Evolutionary conservation across 306 rosid species (phyloP), one percentile per base, ranked within the genome.

Genomic region (Castanopsis chinensis): DNA sequence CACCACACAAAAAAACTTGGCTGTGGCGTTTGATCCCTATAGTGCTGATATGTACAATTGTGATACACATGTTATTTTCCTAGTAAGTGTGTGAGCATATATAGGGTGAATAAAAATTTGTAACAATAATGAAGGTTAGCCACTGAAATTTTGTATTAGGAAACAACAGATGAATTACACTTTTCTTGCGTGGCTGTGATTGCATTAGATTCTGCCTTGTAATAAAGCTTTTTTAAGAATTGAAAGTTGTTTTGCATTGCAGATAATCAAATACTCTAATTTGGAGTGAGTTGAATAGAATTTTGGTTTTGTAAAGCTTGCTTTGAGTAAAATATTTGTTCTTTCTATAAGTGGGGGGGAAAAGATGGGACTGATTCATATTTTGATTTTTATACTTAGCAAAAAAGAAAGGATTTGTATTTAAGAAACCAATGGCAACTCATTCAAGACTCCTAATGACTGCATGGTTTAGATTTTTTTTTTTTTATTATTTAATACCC

Each of bases 1-100:
- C 79, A 73, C 61, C 53, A 4, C 9, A 20, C 43, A 70, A 73
- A 60, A 78, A 8, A 72, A 43, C 56, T 71, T 61, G 56, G 21
- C 79, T 69, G 28, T 57, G 37, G 53, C 56, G 60, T 18, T 30
- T 64, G 5, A 28, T 20, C 41, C 63, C 71, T 61, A 63, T 45
- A 32, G 53, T 75, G 71, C 74, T 83, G 78, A 35, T 72, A 58
- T 68, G 18, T 51, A 70, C 15, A 27, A 59, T 52, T 67, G 19
- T 56, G 65, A 67, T 72, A 83, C 45, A 32, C 32, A 41, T 55
- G 21, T 13, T 71, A 58, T 76, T 41, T 28, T 11, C 23, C 21
- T 72, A 27, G 5, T 21, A 19, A 20, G 27, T 72, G 57, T 45
- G 63, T 57, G 12, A 37, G 28, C 56, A n/a, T 55, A 57, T 63